phyloP scores from a whole-genome alignment of 1,284 basidiomycete species.

The Ceratobasidium sp. region DNA sequence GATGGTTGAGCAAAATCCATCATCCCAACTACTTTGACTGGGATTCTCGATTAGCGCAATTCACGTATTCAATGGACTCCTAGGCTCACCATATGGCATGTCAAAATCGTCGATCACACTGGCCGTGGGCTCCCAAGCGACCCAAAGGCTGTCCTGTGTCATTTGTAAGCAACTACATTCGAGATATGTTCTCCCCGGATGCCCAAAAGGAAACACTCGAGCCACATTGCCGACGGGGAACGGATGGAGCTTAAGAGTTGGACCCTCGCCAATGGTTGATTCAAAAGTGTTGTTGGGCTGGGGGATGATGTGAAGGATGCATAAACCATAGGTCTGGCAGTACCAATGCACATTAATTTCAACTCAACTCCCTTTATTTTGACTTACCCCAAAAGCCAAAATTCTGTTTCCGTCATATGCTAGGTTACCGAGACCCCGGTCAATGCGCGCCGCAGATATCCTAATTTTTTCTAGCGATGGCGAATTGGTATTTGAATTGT shows the following conservation, averaged over 20 bases:
- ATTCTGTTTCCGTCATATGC: slow-evolving; percentile 26
- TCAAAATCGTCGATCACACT: not conserved
- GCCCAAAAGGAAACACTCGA: slow-evolving; percentile 11
- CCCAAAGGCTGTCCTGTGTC: slow-evolving; percentile 12
- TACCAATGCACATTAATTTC: not conserved
- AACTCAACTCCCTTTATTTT: not conserved
- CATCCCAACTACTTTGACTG: slow-evolving; percentile 4
- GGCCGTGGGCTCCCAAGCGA: slow-evolving; percentile 3
- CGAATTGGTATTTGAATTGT: not conserved
- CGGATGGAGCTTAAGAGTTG: not conserved
- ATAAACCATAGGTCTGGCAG: not conserved
- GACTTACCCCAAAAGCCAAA: slow-evolving; percentile 11
- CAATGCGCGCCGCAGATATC: slow-evolving; percentile 1
- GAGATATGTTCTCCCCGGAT: not conserved
- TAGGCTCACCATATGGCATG: no score
- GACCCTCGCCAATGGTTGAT: not conserved
- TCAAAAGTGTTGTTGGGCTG: not conserved
- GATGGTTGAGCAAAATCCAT: not conserved
- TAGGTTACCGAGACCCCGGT: not conserved
- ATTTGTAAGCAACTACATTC: slow-evolving; percentile 14
- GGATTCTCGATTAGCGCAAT: not conserved
- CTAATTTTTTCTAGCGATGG: not conserved
- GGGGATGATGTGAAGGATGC: slow-evolving; percentile 1
- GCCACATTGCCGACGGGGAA: not conserved
- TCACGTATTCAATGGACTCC: not conserved